Evolutionary conservation across 768 basidiomycete genomes (phyloP).

Genomic region (Agaricus sinodeliciosus): DNA sequence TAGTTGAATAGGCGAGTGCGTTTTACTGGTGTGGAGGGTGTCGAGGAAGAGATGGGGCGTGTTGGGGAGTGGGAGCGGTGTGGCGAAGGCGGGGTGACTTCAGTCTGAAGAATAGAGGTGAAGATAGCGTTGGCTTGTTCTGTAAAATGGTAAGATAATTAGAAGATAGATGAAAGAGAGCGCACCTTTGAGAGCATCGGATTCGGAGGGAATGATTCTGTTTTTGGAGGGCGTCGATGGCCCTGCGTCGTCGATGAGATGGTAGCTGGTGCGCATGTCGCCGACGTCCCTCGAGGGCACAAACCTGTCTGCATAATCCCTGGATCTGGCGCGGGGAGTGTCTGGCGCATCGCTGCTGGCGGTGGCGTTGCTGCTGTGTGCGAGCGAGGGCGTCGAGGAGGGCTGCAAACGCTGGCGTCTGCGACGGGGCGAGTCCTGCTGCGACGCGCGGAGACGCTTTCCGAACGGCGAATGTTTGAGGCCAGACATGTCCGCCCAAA

Average conservation of each 20-base stretch:
- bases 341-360: slow-evolving; percentile 45
- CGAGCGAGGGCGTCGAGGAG: slow-evolving; percentile 43
- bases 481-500: slow-evolving; percentile 45
- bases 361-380: slow-evolving; percentile 46
- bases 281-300: slow-evolving; percentile 59
- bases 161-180: neutral
- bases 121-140: slow-evolving; percentile 86
- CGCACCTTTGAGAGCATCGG: slow-evolving; percentile 71
- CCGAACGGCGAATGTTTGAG: slow-evolving; percentile 84
- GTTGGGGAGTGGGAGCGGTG: slow-evolving; percentile 57
- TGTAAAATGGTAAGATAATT: slow-evolving; percentile 18
- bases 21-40: slow-evolving; percentile 45
- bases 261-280: slow-evolving; percentile 62
- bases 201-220: slow-evolving; percentile 60
- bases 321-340: slow-evolving; percentile 27
- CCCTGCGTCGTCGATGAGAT: slow-evolving; percentile 51
- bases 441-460: slow-evolving; percentile 71
- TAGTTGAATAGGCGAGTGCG: slow-evolving; percentile 60
- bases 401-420: too few species aligned
- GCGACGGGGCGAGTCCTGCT: slow-evolving; percentile 38
- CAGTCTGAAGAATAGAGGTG: slow-evolving; percentile 66
- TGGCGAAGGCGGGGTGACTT: slow-evolving; percentile 70
- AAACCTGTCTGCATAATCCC: slow-evolving; percentile 59
- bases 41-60: slow-evolving; percentile 35
- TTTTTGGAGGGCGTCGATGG: slow-evolving; percentile 56